Conservation (phyloP, 148 eudicot species). For the Rhododendron henanense region DNA sequence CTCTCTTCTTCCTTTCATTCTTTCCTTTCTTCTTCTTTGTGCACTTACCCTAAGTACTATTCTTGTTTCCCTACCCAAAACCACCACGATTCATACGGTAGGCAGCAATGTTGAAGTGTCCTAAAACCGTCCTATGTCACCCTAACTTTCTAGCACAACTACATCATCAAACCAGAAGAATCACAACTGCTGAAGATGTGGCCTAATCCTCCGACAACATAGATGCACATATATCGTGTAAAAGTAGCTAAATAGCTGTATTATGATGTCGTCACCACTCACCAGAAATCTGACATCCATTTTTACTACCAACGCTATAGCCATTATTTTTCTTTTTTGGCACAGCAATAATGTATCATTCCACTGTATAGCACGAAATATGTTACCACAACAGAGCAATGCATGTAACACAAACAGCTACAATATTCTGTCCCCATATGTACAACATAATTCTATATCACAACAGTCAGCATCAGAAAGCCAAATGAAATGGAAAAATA, state of each 20-base stretch:
- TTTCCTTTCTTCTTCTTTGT: neutral
- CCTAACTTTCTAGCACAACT: neutral
- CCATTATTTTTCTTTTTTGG: neutral
- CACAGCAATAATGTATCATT: neutral
- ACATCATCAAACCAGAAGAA: neutral
- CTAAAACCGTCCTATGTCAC: neutral
- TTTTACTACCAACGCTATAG: no score
- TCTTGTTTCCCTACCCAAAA: neutral
- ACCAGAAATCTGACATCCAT: constrained; percentile 2
- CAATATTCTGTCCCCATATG: neutral
- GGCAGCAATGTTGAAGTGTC: neutral
- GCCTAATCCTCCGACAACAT: neutral
- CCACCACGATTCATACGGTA: neutral
- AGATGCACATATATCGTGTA: neutral
- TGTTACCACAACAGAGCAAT: neutral
- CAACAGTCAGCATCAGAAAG: neutral
- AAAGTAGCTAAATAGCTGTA: neutral
- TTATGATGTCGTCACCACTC: neutral
- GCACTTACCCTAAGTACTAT: neutral
- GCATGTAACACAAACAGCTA: constrained; percentile 4
- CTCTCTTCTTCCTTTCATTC: no score
- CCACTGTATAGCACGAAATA: neutral
- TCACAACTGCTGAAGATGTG: neutral
- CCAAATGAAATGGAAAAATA: neutral
- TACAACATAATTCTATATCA: neutral